Evolutionary conservation across 352 stramenopile species (phyloP), one percentile per base, ranked within the genome.

Genomic region (Pythium brachiatum): DNA sequence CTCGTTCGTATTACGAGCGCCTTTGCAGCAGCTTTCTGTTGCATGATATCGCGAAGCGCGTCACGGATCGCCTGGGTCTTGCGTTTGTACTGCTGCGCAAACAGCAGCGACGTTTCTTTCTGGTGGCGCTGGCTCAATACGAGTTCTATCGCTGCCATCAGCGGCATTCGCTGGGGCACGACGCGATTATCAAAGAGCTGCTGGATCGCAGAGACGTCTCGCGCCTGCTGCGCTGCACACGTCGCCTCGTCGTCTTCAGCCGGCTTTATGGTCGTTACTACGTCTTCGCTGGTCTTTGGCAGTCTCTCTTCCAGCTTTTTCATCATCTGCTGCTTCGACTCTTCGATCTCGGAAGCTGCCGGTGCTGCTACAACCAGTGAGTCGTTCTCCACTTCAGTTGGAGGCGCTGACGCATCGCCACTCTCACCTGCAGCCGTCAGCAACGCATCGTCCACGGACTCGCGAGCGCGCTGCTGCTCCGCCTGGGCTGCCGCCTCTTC

Each of bases 51-150:
- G 15, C 72, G 64, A 38, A 92, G 53, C 8, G 50, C 62, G 34
- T 65, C 69, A 29, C 61, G 77, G 20, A 77, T 53, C 39, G 52
- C 71, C 8, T 31, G 62, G 11, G 57, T 31, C 55, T 70, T 74
- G 20, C 58, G 44, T 20, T 66, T 23, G 26, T 70, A 71, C 56
- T 78, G 62, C 58, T 32, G 44, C 8, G 75, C 64, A 2, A 78
- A 55, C 7, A 90, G 63, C 39, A 72, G 51, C 3, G 69, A 63
- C 12, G 73, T 66, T 32, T 93, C 81, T 2, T 68, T 54, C 31
- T 87, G 72, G n/a, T 93, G 81, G 7, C 81, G 73, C 46, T 69
- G 59, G 20, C 66, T 76, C 41, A 90, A 70, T 5, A 88, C 73
- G 25, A 88, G 52, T 53, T 91, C 79, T 16, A 93, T 69, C 0